A percentile compares a stretch with the other conserved stretches of the same genome.
Conservation (phyloP, 2,329 filamentous ascomycete species). For the Scedosporium apiospermum region DNA sequence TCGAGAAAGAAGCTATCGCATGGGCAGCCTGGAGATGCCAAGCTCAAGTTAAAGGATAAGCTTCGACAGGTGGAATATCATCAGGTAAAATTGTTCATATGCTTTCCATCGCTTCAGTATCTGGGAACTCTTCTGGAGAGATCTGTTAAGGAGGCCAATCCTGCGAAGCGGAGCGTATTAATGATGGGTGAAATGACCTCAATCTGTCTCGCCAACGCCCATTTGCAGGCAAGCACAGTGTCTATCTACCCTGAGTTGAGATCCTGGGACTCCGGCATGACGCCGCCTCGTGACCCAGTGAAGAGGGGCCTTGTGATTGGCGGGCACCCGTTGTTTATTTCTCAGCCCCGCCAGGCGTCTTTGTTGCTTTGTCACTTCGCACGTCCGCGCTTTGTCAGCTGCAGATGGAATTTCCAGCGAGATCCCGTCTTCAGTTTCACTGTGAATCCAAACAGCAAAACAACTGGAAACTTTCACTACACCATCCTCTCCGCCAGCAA, state of each 20-base stretch:
- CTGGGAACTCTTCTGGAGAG: background rate
- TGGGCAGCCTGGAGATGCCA: background rate
- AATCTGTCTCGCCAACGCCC: background rate
- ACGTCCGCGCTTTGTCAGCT: too few species aligned
- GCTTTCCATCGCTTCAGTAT: background rate
- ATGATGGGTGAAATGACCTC: background rate
- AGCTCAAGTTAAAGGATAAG: background rate
- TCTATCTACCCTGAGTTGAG: background rate
- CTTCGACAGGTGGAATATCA: background rate
- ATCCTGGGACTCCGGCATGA: background rate
- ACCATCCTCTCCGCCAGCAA: too few species aligned
- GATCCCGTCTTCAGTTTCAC: too few species aligned
- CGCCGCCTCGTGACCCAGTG: background rate
- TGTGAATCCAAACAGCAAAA: too few species aligned
- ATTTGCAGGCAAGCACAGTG: background rate
- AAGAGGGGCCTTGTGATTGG: background rate
- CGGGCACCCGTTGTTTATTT: background rate
- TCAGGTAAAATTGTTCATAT: background rate
- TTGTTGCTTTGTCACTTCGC: too few species aligned
- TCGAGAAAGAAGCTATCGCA: background rate
- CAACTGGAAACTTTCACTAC: too few species aligned
- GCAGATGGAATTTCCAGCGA: too few species aligned
- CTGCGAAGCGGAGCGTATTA: background rate
- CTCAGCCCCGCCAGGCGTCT: background rate
- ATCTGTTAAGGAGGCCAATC: background rate